These are phyloP conservation scores for Diospyros lotus DNA, from an alignment of 148 eudicot species.

Conservation along the genomic window DNA sequence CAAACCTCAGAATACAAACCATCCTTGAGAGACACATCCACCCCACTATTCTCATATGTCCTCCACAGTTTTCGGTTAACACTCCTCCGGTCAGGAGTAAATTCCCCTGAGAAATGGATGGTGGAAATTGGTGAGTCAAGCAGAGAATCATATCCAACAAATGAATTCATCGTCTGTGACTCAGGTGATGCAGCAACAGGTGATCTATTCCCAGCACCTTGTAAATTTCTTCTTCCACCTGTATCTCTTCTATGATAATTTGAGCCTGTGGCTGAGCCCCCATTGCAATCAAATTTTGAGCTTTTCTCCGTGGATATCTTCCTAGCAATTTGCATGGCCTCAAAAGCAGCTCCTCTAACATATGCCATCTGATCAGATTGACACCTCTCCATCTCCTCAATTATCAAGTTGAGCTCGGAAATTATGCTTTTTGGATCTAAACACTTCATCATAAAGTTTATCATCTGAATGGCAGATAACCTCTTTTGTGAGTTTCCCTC, in stretches of 20 bases:
- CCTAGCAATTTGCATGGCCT: conserved; percentile 75
- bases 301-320: conserved; percentile 44
- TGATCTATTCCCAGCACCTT: conserved; percentile 45
- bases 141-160: conserved; percentile 45
- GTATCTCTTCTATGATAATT: conserved; percentile 37
- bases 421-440: conserved; percentile 73
- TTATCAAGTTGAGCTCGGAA: conserved; percentile 56
- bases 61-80: conserved; percentile 65
- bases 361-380: conserved; percentile 74
- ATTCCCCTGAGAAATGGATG: conserved; percentile 37
- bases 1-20: conserved; percentile 62
- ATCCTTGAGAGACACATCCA: conserved; percentile 73
- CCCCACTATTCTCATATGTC: conserved; percentile 51
- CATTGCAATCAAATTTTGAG: conserved; percentile 46
- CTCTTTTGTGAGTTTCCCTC: conserved; percentile 78
- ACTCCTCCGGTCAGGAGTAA: conserved; percentile 33
- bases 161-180: conserved; percentile 64
- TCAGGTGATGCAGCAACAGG: conserved; percentile 70
- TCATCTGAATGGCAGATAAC: conserved; percentile 85
- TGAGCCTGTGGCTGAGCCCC: conserved; percentile 54
- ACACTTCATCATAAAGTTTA: conserved; percentile 74
- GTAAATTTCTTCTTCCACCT: conserved; percentile 32
- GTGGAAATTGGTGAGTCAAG: conserved; percentile 57
- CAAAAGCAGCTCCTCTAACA: conserved; percentile 91
- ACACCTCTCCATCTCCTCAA: conserved; percentile 83